These are phyloP conservation scores for Leccinum boreale DNA, from an alignment of 768 basidiomycete species.

Conservation along the genomic window DNA sequence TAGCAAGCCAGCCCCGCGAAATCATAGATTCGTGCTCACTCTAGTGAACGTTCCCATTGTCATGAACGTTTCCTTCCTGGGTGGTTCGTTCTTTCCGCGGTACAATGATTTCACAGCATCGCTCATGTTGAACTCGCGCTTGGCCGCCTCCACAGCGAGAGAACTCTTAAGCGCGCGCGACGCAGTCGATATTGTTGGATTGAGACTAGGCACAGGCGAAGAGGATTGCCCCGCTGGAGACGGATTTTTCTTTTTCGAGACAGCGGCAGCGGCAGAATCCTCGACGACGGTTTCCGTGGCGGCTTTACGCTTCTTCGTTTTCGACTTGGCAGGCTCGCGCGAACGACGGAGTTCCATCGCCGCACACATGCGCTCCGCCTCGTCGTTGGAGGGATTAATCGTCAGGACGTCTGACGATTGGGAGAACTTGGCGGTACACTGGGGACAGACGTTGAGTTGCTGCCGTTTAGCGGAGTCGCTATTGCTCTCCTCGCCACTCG, in stretches of 20 bases:
- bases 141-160: conserved; percentile 77
- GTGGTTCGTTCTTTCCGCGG: conserved; percentile 46
- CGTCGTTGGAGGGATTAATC: conserved; percentile 71
- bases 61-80: conserved; percentile 83
- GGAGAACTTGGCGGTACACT: conserved; percentile 71
- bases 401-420: conserved; percentile 49
- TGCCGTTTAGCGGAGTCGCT: conserved; percentile 19
- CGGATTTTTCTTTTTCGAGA: conserved; percentile 43
- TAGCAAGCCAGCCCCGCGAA: not conserved
- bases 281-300: conserved; percentile 25
- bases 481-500: conserved; percentile 28
- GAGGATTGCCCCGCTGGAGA: conserved; percentile 10
- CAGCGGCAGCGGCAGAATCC: conserved; percentile 24
- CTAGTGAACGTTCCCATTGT: conserved; percentile 90
- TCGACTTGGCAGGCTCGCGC: conserved; percentile 51
- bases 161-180: conserved; percentile 68
- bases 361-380: conserved; percentile 54
- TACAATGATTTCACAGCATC: conserved; percentile 85
- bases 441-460: conserved; percentile 64
- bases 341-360: conserved; percentile 58
- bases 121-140: conserved; percentile 81
- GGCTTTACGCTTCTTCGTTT: conserved; percentile 63
- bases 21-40: conserved; percentile 44
- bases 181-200: conserved; percentile 52
- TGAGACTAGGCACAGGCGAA: conserved; percentile 32